A percentile compares a stretch with the other conserved stretches of the same genome.
phyloP scores from a whole-genome alignment of 2,329 filamentous ascomycete genomes.

The Pseudogymnoascus pannorum region DNA sequence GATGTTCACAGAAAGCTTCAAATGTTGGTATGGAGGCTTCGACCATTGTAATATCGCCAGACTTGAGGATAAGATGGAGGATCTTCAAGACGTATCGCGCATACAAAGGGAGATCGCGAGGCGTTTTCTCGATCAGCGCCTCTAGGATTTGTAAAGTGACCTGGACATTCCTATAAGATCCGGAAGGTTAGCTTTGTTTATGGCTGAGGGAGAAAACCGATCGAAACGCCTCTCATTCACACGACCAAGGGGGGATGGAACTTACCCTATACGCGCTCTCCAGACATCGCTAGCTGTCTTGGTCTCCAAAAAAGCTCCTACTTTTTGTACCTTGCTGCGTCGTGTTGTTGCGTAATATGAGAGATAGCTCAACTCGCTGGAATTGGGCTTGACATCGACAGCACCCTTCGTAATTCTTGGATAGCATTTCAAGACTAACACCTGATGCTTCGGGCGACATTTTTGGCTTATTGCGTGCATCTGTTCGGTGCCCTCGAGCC shows the following conservation, averaged over 20 bases:
- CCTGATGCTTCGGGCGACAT: constrained; percentile 91
- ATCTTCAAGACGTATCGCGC: constrained; percentile 78
- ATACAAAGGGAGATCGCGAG: constrained; percentile 84
- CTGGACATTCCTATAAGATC: constrained; percentile 66
- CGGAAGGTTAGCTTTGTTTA: neutral
- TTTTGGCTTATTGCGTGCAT: constrained; percentile 62
- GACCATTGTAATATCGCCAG: constrained; percentile 84
- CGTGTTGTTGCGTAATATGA: constrained; percentile 95
- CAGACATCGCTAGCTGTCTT: constrained; percentile 88
- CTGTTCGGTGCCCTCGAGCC: neutral
- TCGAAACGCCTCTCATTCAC: constrained; percentile 13
- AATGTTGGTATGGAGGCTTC: constrained; percentile 85
- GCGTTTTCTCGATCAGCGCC: constrained; percentile 86
- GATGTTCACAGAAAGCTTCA: constrained; percentile 78
- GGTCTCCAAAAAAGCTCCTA: constrained; percentile 89
- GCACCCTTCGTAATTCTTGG: constrained; percentile 85
- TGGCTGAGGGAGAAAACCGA: constrained; percentile 11
- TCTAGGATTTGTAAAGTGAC: constrained; percentile 90
- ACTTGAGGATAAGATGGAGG: constrained; percentile 72
- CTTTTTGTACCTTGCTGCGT: constrained; percentile 91
- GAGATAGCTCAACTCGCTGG: constrained; percentile 92
- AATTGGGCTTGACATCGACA: constrained; percentile 90
- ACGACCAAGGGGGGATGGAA: constrained; percentile 16
- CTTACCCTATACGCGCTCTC: constrained; percentile 77
- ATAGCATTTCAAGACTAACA: constrained; percentile 93